These are phyloP conservation scores for Saprolegnia diclina DNA, from an alignment of 352 stramenopile genomes.

Conservation along the genomic window DNA sequence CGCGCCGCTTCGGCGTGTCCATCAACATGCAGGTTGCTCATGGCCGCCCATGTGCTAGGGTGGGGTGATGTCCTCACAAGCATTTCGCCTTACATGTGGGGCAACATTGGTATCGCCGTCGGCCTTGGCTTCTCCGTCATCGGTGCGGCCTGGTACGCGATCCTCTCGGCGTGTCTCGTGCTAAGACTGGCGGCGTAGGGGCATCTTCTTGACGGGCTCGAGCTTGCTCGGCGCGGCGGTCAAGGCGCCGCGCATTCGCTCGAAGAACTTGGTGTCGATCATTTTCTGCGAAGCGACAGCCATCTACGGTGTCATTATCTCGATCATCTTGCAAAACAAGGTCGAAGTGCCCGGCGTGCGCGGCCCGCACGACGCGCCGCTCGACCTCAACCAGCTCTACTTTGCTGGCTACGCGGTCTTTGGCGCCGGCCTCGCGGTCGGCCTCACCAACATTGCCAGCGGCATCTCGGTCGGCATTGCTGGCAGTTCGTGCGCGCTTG, in stretches of 20 bases:
- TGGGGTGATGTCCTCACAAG: conserved; percentile 95
- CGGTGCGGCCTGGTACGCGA: conserved; percentile 88
- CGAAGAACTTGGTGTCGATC: conserved; percentile 99
- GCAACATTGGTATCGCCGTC: conserved; percentile 96
- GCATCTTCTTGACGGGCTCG: conserved; percentile 91
- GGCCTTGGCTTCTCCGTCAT: conserved; percentile 95
- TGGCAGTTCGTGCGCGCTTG: conserved; percentile 96
- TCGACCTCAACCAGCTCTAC: conserved; percentile 79
- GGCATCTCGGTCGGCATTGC: conserved; percentile 96
- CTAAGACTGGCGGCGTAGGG: conserved; percentile 37
- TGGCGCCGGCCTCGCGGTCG: conserved; percentile 94
- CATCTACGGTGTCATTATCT: conserved; percentile 99
- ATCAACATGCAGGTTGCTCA: not conserved
- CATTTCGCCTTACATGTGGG: conserved; percentile 98
- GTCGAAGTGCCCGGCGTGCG: conserved; percentile 74
- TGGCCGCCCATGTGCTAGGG: conserved; percentile 34
- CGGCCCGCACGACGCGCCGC: conserved; percentile 51
- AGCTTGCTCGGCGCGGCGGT: conserved; percentile 96
- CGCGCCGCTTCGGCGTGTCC: not conserved
- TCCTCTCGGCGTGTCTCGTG: not conserved
- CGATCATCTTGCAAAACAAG: conserved; percentile 99
- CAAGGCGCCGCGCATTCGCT: conserved; percentile 97
- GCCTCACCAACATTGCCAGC: conserved; percentile 97
- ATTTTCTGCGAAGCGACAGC: conserved; percentile 99
- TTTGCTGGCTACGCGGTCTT: conserved; percentile 99